Base-by-base conservation (phyloP, 2,329 filamentous ascomycete genomes). In the Bipolaris cookei region DNA sequence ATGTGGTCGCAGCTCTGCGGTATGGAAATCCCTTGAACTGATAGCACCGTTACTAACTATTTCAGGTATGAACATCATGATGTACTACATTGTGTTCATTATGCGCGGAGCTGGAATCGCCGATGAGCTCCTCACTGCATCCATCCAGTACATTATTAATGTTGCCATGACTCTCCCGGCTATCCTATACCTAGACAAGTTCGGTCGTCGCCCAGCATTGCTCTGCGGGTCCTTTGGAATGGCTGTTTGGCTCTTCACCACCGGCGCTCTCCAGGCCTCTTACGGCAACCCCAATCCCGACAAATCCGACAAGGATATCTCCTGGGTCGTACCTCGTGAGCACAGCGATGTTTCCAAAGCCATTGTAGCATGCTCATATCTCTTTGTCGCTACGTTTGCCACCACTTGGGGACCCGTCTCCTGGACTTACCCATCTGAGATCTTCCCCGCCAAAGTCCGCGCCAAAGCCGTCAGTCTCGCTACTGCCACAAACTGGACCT, bases 71-170 rank as follows among this genome's bases (percentile, higher is more conserved):
- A 50, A 58, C 35, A 28, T 43, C 34, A 37, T 11, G 30, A 56
- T 46, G 54, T 66, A 68, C 54, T 86, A 86, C 61, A 84, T 86
- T 38, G 81, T 86, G 3, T 87, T 85, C 67, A 83, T 87, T 59
- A 85, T 87, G 83, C 78, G 84, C 56, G 80, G 81, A 5, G 83
- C 85, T 3, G 80, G 83, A 30, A 84, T 88, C 48, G 81, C 78
- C 1, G 81, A 83, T 14, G 82, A 84, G 3, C 79, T 88, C 6
- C 76, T 86, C n/a, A 85, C 85, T 1, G 82, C 85, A 0, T 83
- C 83, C 0, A 86, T 88, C 20, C 84, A 88, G 66, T 88, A 88
- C 65, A 80, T 88, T 55, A 86, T 89, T 73, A 88, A 88, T 65
- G 84, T 88, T 0, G 77, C 78, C 14, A 76, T 87, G 59, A 88